phyloP scores from a whole-genome alignment of 1,284 basidiomycete genomes.

The Ustilago trichophora region DNA sequence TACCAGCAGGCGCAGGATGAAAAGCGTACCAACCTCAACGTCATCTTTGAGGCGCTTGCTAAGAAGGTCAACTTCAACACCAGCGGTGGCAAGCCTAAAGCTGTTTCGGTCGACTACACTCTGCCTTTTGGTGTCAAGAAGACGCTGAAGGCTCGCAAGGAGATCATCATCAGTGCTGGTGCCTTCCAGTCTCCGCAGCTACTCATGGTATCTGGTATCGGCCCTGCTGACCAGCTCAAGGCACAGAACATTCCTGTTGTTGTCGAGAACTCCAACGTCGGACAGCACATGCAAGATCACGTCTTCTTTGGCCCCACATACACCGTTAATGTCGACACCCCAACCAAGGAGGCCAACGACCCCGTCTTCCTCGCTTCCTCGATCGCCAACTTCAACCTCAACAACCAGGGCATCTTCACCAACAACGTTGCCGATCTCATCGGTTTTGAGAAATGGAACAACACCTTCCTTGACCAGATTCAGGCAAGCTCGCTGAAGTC shows the following conservation, averaged over 20 bases:
- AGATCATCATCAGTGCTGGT: constrained; percentile 62
- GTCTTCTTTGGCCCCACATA: constrained; percentile 53
- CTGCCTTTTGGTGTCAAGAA: constrained; percentile 21
- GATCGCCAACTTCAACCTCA: constrained; percentile 29
- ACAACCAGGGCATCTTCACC: constrained; percentile 45
- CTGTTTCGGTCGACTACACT: constrained; percentile 43
- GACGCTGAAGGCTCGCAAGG: constrained; percentile 45
- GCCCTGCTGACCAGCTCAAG: constrained; percentile 36
- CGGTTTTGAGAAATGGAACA: constrained; percentile 49
- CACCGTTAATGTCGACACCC: constrained; percentile 43
- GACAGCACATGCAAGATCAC: constrained; percentile 59
- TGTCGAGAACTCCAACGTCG: constrained; percentile 43
- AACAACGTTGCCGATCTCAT: constrained; percentile 56
- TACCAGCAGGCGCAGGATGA: constrained; percentile 31
- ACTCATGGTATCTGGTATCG: constrained; percentile 59
- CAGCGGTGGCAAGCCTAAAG: constrained; percentile 63
- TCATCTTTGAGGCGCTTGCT: constrained; percentile 53
- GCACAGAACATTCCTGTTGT: constrained; percentile 33
- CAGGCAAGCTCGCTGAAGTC: constrained; percentile 26
- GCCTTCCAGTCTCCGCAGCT: constrained; percentile 63
- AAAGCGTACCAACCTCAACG: constrained; percentile 54
- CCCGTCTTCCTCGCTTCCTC: constrained; percentile 41
- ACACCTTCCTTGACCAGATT: constrained; percentile 32
- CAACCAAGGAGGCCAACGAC: constrained; percentile 44
- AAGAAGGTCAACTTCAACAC: constrained; percentile 65